Percentiles rank a stretch among this genome's conserved stretches.
Conservation (phyloP, 2,329 filamentous ascomycete species). For the Coniochaeta sp. region DNA sequence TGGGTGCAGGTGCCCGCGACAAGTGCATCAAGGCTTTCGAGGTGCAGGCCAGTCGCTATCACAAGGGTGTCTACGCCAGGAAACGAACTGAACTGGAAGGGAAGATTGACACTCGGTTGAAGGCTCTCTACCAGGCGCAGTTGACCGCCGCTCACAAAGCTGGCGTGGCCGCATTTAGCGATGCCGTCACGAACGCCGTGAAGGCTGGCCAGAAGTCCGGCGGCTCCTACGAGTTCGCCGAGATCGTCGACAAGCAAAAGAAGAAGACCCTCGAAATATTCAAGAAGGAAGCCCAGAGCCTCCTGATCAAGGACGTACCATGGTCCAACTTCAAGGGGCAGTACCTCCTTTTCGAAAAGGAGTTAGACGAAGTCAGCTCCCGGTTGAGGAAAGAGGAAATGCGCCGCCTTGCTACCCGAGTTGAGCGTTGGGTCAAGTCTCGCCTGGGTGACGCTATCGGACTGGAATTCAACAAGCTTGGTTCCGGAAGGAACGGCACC, state of each 20-base stretch:
- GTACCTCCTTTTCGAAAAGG: slow-evolving; percentile 74
- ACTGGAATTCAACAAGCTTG: slow-evolving; percentile 92
- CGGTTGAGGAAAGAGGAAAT: slow-evolving; percentile 91
- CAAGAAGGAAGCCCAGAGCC: slow-evolving; percentile 64
- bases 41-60: slow-evolving; percentile 84
- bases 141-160: slow-evolving; percentile 82
- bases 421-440: slow-evolving; percentile 90
- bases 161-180: slow-evolving; percentile 76
- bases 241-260: slow-evolving; percentile 84
- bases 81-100: slow-evolving; percentile 79
- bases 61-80: slow-evolving; percentile 86
- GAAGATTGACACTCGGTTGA: slow-evolving; percentile 85
- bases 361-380: slow-evolving; percentile 80
- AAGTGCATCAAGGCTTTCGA: slow-evolving; percentile 81
- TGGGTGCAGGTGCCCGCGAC: slow-evolving; percentile 64
- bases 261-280: slow-evolving; percentile 68
- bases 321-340: slow-evolving; percentile 89
- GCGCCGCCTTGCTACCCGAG: slow-evolving; percentile 80
- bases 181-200: slow-evolving; percentile 78
- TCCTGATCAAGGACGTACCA: slow-evolving; percentile 68
- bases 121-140: slow-evolving; percentile 82
- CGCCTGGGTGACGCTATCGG: slow-evolving; percentile 82
- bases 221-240: slow-evolving; percentile 85
- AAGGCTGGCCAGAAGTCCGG: slow-evolving; percentile 92
- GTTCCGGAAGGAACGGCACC: slow-evolving; percentile 75